These are phyloP conservation scores for Pyrenochaeta sp. DNA, from an alignment of 2,329 filamentous ascomycete genomes.

Conservation along the genomic window DNA sequence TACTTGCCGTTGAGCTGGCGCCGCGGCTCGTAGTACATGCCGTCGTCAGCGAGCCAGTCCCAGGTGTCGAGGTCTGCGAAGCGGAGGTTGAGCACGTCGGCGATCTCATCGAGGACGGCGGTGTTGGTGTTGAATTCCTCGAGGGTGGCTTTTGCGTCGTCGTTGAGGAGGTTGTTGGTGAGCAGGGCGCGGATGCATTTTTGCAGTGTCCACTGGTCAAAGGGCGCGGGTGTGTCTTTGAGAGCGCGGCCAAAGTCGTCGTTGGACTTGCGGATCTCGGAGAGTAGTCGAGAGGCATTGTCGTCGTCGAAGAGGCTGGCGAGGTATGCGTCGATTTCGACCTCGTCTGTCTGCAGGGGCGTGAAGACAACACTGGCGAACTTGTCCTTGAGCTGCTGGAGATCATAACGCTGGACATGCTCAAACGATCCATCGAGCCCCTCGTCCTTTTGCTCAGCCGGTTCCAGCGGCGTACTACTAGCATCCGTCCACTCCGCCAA, in stretches of 20 bases:
- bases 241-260: constrained; percentile 4
- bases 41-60: constrained; percentile 51
- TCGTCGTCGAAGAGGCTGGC: constrained; percentile 20
- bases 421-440: constrained; percentile 22
- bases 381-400: constrained; percentile 22
- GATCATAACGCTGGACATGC: constrained; percentile 19
- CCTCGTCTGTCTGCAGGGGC: constrained; percentile 21
- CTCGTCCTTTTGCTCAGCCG: constrained; percentile 11
- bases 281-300: constrained; percentile 8
- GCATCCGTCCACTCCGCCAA: constrained; percentile 21
- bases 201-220: constrained; percentile 8
- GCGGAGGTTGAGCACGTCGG: constrained; percentile 65
- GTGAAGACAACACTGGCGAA: constrained; percentile 26
- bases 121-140: constrained; percentile 16
- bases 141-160: constrained; percentile 20
- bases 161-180: constrained; percentile 19
- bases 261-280: constrained; percentile 4
- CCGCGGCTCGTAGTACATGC: constrained; percentile 42
- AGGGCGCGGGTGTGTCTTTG: constrained; percentile 11
- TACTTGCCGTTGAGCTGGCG: constrained; percentile 66
- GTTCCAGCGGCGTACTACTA: constrained; percentile 13
- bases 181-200: constrained; percentile 19
- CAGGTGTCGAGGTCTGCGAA: constrained; percentile 60
- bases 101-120: constrained; percentile 59
- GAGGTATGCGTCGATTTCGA: constrained; percentile 22